Percentiles rank a stretch among this genome's conserved stretches.
phyloP scores from a whole-genome alignment of 2,329 filamentous ascomycete species.

The Alternaria sp. region DNA sequence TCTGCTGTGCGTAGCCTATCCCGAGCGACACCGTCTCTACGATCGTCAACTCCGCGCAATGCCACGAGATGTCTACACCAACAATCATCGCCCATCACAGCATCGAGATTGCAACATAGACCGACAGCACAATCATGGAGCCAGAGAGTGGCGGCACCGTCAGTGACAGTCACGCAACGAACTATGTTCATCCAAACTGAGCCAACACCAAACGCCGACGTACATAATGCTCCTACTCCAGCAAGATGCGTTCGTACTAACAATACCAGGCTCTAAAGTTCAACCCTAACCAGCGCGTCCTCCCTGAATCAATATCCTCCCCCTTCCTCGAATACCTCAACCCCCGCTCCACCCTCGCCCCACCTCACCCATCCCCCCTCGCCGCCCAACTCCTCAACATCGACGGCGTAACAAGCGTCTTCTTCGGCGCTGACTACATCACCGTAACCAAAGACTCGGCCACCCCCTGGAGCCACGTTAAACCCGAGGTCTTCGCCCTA shows the following conservation, averaged over 20 bases:
- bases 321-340: slow-evolving; percentile 92
- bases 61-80: slow-evolving; percentile 51
- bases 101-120: slow-evolving; percentile 44
- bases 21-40: slow-evolving; percentile 34
- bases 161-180: slow-evolving; percentile 55
- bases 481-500: slow-evolving; percentile 91
- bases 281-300: slow-evolving; percentile 84
- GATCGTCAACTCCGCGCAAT: slow-evolving; percentile 34
- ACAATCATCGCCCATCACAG: slow-evolving; percentile 43
- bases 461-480: slow-evolving; percentile 92
- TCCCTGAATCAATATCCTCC: slow-evolving; percentile 75
- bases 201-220: slow-evolving; percentile 91
- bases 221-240: slow-evolving; percentile 43
- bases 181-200: slow-evolving; percentile 99
- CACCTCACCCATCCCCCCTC: slow-evolving; percentile 88
- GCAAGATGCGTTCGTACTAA: not conserved
- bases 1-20: slow-evolving; percentile 42
- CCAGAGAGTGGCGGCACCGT: slow-evolving; percentile 22
- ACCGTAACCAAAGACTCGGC: slow-evolving; percentile 91
- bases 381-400: slow-evolving; percentile 91
- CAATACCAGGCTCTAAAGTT: slow-evolving; percentile 78
- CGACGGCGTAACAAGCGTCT: slow-evolving; percentile 92
- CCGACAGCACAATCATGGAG: slow-evolving; percentile 41
- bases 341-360: slow-evolving; percentile 85
- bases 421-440: slow-evolving; percentile 95